A percentile compares a stretch with the other conserved stretches of the same genome.
Evolutionary conservation across 345 rosid species (phyloP).

Genomic region (Melaleuca alternifolia): DNA sequence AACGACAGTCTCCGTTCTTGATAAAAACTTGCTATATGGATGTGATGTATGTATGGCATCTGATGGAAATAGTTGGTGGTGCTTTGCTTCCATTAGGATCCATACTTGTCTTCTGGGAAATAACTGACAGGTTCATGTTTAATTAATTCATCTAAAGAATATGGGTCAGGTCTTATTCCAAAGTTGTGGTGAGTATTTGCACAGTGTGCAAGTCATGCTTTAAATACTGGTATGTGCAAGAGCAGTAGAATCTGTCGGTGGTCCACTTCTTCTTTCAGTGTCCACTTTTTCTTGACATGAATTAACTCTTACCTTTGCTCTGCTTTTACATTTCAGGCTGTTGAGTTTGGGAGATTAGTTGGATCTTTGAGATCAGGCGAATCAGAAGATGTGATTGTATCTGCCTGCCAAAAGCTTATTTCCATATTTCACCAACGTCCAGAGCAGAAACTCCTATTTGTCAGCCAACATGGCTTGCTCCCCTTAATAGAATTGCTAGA

Average conservation of each 20-base stretch:
- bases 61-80: not conserved
- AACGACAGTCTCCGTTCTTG: not conserved
- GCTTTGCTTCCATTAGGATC: not conserved
- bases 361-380: conserved; percentile 74
- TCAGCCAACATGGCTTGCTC: conserved; percentile 89
- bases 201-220: not conserved
- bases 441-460: conserved; percentile 76
- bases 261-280: not conserved
- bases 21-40: not conserved
- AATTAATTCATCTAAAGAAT: not conserved
- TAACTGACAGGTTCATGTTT: not conserved
- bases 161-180: not conserved
- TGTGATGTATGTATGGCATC: not conserved
- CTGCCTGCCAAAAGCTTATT: conserved; percentile 77
- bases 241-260: not conserved
- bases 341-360: conserved; percentile 81
- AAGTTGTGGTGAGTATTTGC: not conserved
- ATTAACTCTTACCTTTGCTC: not conserved
- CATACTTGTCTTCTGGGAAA: not conserved
- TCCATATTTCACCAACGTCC: conserved; percentile 79
- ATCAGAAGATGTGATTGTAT: conserved; percentile 83
- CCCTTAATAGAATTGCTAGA: conserved; percentile 89
- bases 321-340: conserved; percentile 52
- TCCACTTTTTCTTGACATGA: not conserved
- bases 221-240: not conserved